These are phyloP conservation scores for Monoraphidium neglectum DNA, from an alignment of 139 green algal species.

Conservation along the genomic window DNA sequence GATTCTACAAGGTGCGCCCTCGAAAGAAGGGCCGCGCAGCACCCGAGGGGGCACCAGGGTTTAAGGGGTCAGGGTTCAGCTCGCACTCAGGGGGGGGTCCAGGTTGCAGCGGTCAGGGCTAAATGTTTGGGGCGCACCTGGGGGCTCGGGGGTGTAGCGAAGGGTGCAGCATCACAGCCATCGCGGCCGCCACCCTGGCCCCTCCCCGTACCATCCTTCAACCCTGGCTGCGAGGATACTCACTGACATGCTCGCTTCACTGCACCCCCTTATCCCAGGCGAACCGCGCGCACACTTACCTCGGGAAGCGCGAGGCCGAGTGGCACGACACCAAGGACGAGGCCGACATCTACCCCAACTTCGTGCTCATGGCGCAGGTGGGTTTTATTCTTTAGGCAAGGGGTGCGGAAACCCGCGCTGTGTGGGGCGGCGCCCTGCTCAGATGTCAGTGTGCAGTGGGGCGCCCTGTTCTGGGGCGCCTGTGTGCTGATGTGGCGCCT, in stretches of 20 bases:
- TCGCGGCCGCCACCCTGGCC: not conserved
- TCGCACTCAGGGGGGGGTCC: not conserved
- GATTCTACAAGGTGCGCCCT: slow-evolving; percentile 98
- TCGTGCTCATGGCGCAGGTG: slow-evolving; percentile 85
- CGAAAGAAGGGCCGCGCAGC: not conserved
- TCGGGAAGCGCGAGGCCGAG: slow-evolving; percentile 80
- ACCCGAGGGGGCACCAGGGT: too few species aligned
- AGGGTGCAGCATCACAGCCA: not conserved
- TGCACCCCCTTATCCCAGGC: too few species aligned
- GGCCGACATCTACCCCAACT: slow-evolving; percentile 98
- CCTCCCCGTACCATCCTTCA: not conserved
- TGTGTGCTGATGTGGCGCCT: too few species aligned
- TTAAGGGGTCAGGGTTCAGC: too few species aligned
- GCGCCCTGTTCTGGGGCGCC: too few species aligned
- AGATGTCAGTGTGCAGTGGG: too few species aligned
- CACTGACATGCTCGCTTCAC: not conserved
- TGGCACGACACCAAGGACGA: slow-evolving; percentile 69
- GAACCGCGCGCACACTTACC: slow-evolving; percentile 98
- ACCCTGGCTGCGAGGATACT: not conserved
- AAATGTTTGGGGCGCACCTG: not conserved
- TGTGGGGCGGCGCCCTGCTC: too few species aligned
- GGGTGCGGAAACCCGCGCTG: too few species aligned
- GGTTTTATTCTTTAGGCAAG: too few species aligned
- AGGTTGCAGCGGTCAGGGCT: not conserved
- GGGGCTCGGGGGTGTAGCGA: not conserved